Evolutionary conservation across 2,329 filamentous ascomycete genomes (phyloP).

Genomic region (Cladophialophora immunda): DNA sequence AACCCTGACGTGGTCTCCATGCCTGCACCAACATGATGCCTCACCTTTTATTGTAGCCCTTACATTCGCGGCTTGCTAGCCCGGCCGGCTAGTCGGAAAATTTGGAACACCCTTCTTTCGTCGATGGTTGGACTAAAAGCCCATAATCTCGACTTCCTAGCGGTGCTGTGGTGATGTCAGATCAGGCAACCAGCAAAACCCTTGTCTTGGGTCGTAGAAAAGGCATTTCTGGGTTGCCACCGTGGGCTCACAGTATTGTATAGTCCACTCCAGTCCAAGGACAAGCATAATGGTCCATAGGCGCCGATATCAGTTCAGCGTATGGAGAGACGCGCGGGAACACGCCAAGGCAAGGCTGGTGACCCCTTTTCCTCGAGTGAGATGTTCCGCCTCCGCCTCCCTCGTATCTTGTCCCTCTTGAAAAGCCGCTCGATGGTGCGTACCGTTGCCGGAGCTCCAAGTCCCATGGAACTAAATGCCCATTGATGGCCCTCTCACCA

Average conservation of each 20-base stretch:
- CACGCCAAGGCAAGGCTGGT: neutral
- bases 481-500: too few relatives aligned
- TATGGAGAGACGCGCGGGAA: neutral
- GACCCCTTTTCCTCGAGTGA: neutral
- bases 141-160: neutral
- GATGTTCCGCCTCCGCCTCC: neutral
- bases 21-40: neutral
- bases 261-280: neutral
- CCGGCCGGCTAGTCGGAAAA: neutral
- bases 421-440: too few relatives aligned
- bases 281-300: neutral
- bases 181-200: neutral
- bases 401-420: neutral
- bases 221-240: neutral
- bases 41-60: neutral
- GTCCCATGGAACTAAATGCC: too few relatives aligned
- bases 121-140: neutral
- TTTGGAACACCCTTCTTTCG: neutral
- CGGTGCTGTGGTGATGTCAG: too few relatives aligned
- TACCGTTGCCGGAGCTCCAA: too few relatives aligned
- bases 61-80: neutral
- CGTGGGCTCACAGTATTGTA: neutral
- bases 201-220: neutral
- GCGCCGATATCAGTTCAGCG: neutral
- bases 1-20: neutral